These are phyloP conservation scores for Sisymbrium altissimum DNA, from an alignment of 345 rosid species.

Conservation along the genomic window DNA sequence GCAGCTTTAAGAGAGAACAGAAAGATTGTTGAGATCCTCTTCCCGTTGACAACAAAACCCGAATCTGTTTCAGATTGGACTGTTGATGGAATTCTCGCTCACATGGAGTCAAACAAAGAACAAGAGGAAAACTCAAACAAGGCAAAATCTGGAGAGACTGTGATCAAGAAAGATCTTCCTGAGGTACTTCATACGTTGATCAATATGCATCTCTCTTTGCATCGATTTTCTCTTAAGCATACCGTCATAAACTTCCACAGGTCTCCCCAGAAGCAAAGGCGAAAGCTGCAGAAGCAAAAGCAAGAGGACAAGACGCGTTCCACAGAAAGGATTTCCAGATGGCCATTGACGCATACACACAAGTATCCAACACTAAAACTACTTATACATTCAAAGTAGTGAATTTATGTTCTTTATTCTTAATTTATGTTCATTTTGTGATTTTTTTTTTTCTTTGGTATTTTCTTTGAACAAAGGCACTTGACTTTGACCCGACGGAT, in stretches of 20 bases:
- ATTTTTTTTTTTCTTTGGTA: not conserved
- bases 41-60: conserved; percentile 58
- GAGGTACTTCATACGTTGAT: conserved; percentile 42
- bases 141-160: conserved; percentile 28
- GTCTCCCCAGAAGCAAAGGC: conserved; percentile 72
- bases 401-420: too few species aligned
- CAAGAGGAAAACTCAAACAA: conserved; percentile 37
- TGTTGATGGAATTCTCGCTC: conserved; percentile 62
- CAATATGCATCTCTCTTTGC: not conserved
- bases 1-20: conserved; percentile 76
- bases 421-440: not conserved
- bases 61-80: conserved; percentile 65
- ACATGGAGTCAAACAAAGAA: conserved; percentile 51
- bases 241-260: conserved; percentile 30
- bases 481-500: conserved; percentile 79
- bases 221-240: not conserved
- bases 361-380: conserved; percentile 42
- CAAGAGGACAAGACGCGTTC: conserved; percentile 84
- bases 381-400: not conserved
- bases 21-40: conserved; percentile 65
- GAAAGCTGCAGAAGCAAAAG: conserved; percentile 87
- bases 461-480: conserved; percentile 54
- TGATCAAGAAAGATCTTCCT: conserved; percentile 46
- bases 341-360: conserved; percentile 80
- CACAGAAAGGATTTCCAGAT: conserved; percentile 52